Percentiles rank a stretch among this genome's conserved stretches.
Conservation (phyloP, 352 stramenopile genomes). For the Globisporangium splendens region DNA sequence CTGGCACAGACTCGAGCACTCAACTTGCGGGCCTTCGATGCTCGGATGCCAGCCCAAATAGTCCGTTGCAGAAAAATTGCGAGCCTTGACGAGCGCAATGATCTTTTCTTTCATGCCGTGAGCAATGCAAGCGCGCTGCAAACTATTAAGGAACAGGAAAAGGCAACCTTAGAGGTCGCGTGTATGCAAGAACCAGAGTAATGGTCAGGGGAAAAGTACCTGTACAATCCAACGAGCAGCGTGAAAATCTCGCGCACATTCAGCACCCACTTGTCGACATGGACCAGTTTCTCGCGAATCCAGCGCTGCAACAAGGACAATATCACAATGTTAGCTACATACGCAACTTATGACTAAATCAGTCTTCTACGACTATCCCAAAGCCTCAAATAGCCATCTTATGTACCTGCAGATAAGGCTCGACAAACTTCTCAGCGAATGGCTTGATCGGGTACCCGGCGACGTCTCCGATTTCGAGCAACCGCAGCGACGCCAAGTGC, state of each 20-base stretch:
- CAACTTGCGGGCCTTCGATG: constrained; percentile 67
- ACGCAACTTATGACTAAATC: too few relatives aligned
- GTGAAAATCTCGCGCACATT: constrained; percentile 77
- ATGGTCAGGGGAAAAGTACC: constrained; percentile 21
- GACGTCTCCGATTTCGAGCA: constrained; percentile 67
- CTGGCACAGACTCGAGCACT: constrained; percentile 69
- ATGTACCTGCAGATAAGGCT: constrained; percentile 61
- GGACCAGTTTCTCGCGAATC: constrained; percentile 68
- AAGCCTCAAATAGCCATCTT: not conserved
- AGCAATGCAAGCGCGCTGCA: constrained; percentile 60
- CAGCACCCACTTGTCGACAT: constrained; percentile 36
- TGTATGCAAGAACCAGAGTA: not conserved
- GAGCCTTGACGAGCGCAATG: constrained; percentile 47
- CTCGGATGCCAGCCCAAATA: constrained; percentile 79
- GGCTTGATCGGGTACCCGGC: constrained; percentile 78
- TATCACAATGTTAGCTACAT: too few relatives aligned
- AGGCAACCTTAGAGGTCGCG: not conserved
- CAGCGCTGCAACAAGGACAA: constrained; percentile 40
- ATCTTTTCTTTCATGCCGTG: constrained; percentile 53
- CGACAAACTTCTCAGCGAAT: constrained; percentile 74
- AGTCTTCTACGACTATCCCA: too few relatives aligned
- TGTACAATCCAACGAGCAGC: constrained; percentile 72
- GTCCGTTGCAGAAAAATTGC: constrained; percentile 69
- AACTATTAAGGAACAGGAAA: constrained; percentile 19
- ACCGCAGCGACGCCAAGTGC: constrained; percentile 61